Evolutionary conservation across 2,329 filamentous ascomycete species (phyloP), one percentile per base, ranked within the genome.

Genomic region (Alternaria longipes): DNA sequence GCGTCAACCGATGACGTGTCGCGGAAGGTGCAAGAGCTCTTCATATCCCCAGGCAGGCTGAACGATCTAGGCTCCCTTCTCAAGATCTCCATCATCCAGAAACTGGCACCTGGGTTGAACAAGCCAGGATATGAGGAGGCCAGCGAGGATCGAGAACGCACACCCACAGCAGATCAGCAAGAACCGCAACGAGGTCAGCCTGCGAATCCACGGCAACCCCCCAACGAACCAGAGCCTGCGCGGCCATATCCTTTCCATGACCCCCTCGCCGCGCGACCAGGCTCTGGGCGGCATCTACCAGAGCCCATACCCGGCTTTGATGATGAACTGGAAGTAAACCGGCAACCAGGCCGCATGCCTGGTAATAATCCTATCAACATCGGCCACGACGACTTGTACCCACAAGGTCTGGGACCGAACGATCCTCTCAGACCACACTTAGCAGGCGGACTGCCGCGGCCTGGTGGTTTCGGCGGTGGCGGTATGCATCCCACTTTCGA

Each of bases 401-500:
- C 95, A 1, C 90, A 90, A 9, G 92, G 92, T 0, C 81, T 99
- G 0, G 94, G 93, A 0, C 94, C 94, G 0, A 84, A 93, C 70
- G 94, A 97, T 77, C 93, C 94, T 12, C 80, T 97, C 3, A 83
- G 91, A 32, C 86, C 87, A 5, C 85, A 86, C 3, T 87, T 92
- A 56, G 86, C 89, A 7, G 84, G 86, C 54, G 84, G 86, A 49
- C 81, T 86, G n/a, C 80, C 80, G 44, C 85, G 87, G 0, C 78
- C 88, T 5, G 83, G 84, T 22, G 81, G 84, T n/a, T 86, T 89
- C 20, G 86, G 86, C 11, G 89, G 90, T 12, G 89, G 90, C 9
- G 95, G 95, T 1, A 99, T 99, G 95, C 92, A 97, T 79, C 95
- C 95, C 1, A 97, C 94, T 0, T 95, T 97, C 76, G 93, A 97